Conservation (phyloP, 2,329 filamentous ascomycete genomes). For the Fusarium cicatricum region DNA sequence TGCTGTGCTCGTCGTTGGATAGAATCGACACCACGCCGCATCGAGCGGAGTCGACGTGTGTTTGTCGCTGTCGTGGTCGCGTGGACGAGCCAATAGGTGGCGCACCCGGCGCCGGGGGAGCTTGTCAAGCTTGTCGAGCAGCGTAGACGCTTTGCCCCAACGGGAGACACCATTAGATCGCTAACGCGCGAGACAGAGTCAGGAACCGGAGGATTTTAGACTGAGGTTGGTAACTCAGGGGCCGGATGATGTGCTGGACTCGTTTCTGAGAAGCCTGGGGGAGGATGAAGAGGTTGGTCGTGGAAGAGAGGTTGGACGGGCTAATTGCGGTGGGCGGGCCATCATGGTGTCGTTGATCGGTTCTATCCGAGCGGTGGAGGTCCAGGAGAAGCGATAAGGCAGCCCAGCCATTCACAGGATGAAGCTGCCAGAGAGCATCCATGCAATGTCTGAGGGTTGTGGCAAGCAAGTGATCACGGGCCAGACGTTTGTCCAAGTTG, state of each 20-base stretch:
- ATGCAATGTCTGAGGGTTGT: slow-evolving; percentile 1
- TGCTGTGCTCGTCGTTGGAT: slow-evolving; percentile 33
- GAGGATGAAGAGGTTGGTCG: slow-evolving; percentile 22
- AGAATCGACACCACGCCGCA: slow-evolving; percentile 25
- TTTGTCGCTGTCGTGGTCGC: slow-evolving; percentile 10
- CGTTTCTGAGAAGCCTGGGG: not conserved
- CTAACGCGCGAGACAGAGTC: slow-evolving; percentile 28
- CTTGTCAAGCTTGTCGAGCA: slow-evolving; percentile 31
- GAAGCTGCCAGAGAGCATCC: too few relatives aligned
- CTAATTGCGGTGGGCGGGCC: not conserved
- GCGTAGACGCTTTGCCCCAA: slow-evolving; percentile 30
- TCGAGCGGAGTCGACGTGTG: slow-evolving; percentile 17
- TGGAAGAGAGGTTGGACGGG: slow-evolving; percentile 17
- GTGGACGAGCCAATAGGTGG: slow-evolving; percentile 39
- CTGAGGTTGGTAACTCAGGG: slow-evolving; percentile 26
- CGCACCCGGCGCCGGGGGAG: slow-evolving; percentile 33
- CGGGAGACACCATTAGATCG: slow-evolving; percentile 35
- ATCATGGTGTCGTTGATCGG: slow-evolving; percentile 35
- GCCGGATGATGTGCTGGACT: slow-evolving; percentile 2
- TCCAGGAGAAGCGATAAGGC: not conserved
- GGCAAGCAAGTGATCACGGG: slow-evolving; percentile 18
- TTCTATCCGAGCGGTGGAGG: slow-evolving; percentile 30
- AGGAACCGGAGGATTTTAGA: slow-evolving; percentile 33
- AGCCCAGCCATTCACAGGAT: too few relatives aligned
- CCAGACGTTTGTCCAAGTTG: slow-evolving; percentile 14